Evolutionary conservation across 345 rosid genomes (phyloP), one percentile per base, ranked within the genome.

Genomic region (Balakata baccata): DNA sequence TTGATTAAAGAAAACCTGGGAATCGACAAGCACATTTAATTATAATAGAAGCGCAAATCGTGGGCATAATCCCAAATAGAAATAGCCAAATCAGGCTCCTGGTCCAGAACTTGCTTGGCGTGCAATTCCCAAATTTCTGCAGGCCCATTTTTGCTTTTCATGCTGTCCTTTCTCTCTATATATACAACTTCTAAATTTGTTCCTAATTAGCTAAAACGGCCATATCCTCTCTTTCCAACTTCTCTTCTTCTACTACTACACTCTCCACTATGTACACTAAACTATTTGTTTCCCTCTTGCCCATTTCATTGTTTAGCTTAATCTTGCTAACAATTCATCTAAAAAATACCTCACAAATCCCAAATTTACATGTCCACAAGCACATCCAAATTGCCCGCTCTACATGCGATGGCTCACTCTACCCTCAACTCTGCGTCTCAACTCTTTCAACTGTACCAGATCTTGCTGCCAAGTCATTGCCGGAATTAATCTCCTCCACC

Each of bases 401-500:
- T 0, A 62, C 81, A 4, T 89, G 94, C 59, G 69, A 83, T 20
- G 91, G 86, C 71, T 83, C 94, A 16, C 80, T 83, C 13, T 87
- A 87, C 72, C 87, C 86, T 0, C 69, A 90, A 16, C 92, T 88
- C 43, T 90, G 95, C 73, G 86, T 87, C 68, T 88, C 92, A 50
- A 87, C 90, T 38, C 82, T 90, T 46, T 69, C 78, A 13, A 37
- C 83, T 6, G 71, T 88, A 70, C 92, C 90, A 20, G 80, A 81
- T 80, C 88, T 86, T 75, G 29, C 80, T 41, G 66, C 69, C 20
- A 79, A 39, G 18, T 70, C 82, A 54, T 2, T 74, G 12, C 72
- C 73, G 12, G 57, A 70, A 10, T 9, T 91, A 50, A 82, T 91
- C 76, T 74, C 87, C 73, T 79, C 81, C 37, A 77, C 87, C 60